Percentiles rank a stretch among this genome's conserved stretches.
Conservation (phyloP, 2,329 filamentous ascomycete species). For the Arachnopeziza araneosa region DNA sequence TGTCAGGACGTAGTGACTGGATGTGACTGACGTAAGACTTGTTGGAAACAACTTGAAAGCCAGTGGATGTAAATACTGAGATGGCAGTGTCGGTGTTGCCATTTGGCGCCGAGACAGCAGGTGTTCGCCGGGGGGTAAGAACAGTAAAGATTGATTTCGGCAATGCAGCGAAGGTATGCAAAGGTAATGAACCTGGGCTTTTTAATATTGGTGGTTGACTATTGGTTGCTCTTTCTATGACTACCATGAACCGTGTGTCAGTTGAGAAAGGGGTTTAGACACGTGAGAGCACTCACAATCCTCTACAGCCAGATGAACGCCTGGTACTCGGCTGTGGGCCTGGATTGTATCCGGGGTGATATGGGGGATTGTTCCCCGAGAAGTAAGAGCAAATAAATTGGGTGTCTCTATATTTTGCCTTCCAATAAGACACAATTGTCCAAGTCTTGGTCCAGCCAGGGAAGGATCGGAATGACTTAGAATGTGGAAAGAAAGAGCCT, state of each 20-base stretch:
- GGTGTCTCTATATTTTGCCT: constrained; percentile 73
- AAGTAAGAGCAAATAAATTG: constrained; percentile 73
- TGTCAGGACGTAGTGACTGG: constrained; percentile 66
- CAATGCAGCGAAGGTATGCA: constrained; percentile 74
- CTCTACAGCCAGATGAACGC: constrained; percentile 78
- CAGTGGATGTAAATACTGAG: constrained; percentile 78
- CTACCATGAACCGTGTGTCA: constrained; percentile 32
- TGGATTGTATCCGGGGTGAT: constrained; percentile 77
- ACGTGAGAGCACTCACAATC: constrained; percentile 65
- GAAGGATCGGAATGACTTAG: constrained; percentile 13
- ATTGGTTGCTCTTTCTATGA: constrained; percentile 44
- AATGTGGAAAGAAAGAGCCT: constrained; percentile 21
- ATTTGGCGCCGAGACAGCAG: constrained; percentile 65
- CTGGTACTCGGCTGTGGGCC: constrained; percentile 58
- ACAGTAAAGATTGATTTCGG: constrained; percentile 62
- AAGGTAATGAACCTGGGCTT: constrained; percentile 36
- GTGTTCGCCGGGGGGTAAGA: constrained; percentile 70
- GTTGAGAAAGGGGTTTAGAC: not conserved
- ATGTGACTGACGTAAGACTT: constrained; percentile 64
- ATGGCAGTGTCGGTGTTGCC: constrained; percentile 67
- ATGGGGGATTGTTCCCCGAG: constrained; percentile 81
- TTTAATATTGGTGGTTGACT: constrained; percentile 43
- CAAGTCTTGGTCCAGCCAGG: constrained; percentile 22
- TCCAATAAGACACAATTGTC: constrained; percentile 49
- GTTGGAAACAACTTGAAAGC: constrained; percentile 67